Evolutionary conservation across 148 eudicot species (phyloP).

Genomic region (Salicornia ramosissima): DNA sequence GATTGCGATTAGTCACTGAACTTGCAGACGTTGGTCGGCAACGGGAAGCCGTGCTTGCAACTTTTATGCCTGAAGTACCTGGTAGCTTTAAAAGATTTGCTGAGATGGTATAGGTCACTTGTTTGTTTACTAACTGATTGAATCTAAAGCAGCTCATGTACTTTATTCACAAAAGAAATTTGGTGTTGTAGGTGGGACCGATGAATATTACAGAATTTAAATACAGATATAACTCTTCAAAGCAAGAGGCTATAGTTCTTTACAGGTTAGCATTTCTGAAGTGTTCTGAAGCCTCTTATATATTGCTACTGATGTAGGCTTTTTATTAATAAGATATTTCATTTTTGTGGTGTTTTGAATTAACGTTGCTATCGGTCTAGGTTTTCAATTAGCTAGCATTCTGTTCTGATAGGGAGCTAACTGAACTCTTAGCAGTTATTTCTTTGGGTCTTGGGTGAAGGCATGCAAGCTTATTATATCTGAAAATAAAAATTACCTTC

Average conservation of each 20-base stretch:
- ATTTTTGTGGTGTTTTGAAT: not conserved
- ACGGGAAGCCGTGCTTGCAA: constrained; percentile 94
- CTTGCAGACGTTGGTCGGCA: constrained; percentile 98
- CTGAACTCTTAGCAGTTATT: not conserved
- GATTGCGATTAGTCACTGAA: constrained; percentile 89
- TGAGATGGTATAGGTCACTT: constrained; percentile 53
- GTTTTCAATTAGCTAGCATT: not conserved
- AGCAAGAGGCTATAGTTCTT: constrained; percentile 64
- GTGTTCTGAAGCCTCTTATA: not conserved
- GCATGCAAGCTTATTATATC: not conserved
- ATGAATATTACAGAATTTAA: constrained; percentile 95
- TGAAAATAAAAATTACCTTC: not conserved
- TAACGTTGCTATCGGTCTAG: not conserved
- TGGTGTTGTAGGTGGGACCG: constrained; percentile 68
- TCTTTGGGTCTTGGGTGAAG: not conserved
- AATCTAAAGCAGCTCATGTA: not conserved
- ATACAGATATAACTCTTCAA: constrained; percentile 57
- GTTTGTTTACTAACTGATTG: not conserved
- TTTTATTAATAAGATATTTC: not conserved
- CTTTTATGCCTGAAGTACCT: constrained; percentile 77
- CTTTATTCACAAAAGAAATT: not conserved
- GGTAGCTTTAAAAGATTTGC: constrained; percentile 77
- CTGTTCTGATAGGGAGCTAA: not conserved
- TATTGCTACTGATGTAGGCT: constrained; percentile 1
- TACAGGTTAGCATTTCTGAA: constrained; percentile 58